Conservation (phyloP, 768 basidiomycete species). For the Suillus variegatus region DNA sequence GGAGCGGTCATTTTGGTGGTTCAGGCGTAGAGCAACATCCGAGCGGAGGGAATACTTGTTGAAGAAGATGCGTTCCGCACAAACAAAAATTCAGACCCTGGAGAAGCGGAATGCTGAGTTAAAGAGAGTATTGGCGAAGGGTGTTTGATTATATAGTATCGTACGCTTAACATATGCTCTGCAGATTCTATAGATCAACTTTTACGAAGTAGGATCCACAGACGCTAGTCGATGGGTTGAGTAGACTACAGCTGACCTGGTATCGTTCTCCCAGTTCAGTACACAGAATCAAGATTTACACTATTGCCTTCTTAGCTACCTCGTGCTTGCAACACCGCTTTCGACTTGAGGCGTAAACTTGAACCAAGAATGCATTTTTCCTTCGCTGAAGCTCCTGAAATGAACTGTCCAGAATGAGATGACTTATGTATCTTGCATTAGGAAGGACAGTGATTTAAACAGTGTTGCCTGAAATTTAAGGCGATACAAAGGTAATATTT, state of each 20-base stretch:
- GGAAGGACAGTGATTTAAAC: background rate
- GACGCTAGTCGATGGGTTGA: background rate
- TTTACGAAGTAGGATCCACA: background rate
- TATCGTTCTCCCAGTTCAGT: background rate
- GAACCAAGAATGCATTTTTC: background rate
- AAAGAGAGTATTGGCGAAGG: slow-evolving; percentile 56
- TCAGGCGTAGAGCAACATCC: slow-evolving; percentile 49
- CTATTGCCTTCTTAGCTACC: background rate
- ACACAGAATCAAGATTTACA: background rate
- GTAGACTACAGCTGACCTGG: background rate
- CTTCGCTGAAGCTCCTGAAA: background rate
- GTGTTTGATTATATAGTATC: slow-evolving; percentile 21
- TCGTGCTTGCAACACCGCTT: background rate
- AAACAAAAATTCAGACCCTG: slow-evolving; percentile 65
- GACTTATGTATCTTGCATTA: background rate
- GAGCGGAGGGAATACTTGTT: slow-evolving; percentile 67
- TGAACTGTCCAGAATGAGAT: background rate
- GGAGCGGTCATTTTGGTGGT: slow-evolving; percentile 46
- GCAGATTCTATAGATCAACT: background rate
- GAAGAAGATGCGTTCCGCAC: slow-evolving; percentile 72
- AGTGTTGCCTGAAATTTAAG: background rate
- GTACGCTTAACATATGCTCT: background rate
- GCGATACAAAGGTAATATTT: slow-evolving; percentile 1
- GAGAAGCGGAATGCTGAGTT: slow-evolving; percentile 72
- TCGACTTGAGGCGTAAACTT: too few species aligned